Conservation (phyloP, 345 rosid species). For the Hibiscus tridactylites region DNA sequence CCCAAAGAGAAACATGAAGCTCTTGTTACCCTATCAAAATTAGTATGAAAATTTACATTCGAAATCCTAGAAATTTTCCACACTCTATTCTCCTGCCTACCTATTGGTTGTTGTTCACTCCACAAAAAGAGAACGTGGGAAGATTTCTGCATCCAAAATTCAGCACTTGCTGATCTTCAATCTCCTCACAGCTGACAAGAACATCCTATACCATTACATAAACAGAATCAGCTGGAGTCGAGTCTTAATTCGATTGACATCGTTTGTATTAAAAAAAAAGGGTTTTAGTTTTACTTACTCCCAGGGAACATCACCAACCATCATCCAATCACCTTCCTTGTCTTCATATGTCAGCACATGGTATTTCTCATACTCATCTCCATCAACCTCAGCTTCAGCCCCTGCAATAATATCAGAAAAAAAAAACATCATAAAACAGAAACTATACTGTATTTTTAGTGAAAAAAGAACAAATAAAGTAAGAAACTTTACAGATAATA, state of each 20-base stretch:
- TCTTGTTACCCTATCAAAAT: background rate
- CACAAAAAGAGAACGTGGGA: background rate
- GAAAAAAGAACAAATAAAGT: background rate
- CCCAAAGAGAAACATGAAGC: conserved; percentile 1
- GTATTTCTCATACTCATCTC: conserved; percentile 38
- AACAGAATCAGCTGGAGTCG: background rate
- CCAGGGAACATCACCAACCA: conserved; percentile 99
- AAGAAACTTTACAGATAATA: conserved; percentile 53
- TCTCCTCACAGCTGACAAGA: conserved; percentile 73
- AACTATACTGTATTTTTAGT: background rate
- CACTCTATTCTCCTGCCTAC: background rate
- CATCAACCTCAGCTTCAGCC: conserved; percentile 67
- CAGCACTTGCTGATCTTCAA: conserved; percentile 63
- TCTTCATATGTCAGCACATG: conserved; percentile 91
- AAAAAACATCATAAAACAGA: background rate
- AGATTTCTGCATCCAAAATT: background rate
- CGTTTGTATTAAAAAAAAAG: too few relatives aligned
- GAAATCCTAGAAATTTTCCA: background rate
- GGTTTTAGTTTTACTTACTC: conserved; percentile 44
- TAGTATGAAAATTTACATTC: conserved; percentile 4
- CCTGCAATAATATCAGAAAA: background rate
- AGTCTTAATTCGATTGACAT: too few relatives aligned
- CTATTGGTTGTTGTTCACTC: background rate
- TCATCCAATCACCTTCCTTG: conserved; percentile 96
- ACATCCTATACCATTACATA: conserved; percentile 48